Percentiles rank a stretch among this genome's conserved stretches.
Evolutionary conservation across 2,329 filamentous ascomycete species (phyloP).

Genomic region (Ceratocystis papillata): DNA sequence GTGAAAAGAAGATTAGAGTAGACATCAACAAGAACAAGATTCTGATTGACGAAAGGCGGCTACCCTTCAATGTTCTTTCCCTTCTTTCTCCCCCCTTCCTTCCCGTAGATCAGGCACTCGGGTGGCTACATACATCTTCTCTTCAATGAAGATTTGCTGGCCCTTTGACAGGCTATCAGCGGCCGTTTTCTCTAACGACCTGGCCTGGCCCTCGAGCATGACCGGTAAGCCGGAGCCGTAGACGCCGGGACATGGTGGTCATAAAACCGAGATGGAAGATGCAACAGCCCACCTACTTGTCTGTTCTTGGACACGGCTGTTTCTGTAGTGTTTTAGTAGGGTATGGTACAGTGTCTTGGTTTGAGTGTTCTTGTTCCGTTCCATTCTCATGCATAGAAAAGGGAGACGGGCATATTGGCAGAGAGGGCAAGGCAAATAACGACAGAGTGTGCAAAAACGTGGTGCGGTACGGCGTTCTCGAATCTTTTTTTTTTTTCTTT

Average conservation of each 20-base stretch:
- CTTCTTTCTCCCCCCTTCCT: not conserved
- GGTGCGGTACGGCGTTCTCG: no score
- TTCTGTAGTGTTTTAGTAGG: not conserved
- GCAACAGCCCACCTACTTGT: not conserved
- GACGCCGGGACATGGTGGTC: not conserved
- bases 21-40: no score
- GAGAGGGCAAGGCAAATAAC: no score
- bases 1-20: no score
- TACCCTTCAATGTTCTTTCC: not conserved
- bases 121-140: not conserved
- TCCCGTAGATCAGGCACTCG: slow-evolving; percentile 11
- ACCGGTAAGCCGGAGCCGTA: not conserved
- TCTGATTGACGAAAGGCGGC: not conserved
- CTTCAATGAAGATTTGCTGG: not conserved
- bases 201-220: no score
- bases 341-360: not conserved
- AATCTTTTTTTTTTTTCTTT: no score
- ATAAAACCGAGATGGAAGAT: not conserved
- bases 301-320: no score
- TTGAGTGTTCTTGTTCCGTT: not conserved
- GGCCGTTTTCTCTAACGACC: no score
- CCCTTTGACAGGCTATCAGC: not conserved
- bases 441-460: no score
- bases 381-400: no score
- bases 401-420: no score